Evolutionary conservation across 2,329 filamentous ascomycete genomes (phyloP), one percentile per base, ranked within the genome.

Genomic region (Pyrenochaeta sp.): DNA sequence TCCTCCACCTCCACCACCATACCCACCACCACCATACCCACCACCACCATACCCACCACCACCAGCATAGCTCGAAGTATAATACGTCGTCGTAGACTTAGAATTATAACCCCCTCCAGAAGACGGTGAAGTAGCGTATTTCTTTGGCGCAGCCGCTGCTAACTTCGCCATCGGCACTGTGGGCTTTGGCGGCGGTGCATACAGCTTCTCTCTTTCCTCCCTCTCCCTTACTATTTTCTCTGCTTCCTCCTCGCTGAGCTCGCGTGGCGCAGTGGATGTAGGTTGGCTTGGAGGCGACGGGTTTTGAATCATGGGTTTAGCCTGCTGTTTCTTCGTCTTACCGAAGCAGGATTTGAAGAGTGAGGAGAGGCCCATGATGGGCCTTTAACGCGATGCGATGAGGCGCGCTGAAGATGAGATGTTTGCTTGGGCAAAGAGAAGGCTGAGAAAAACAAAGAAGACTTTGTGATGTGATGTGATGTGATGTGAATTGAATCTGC

Each of bases 311-410:
- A 5, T 34, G 12, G 44, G 15, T 42, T 30, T 19, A 10, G 32
- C 22, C 12, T 30, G 28, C 32, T 3, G 19, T 27, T 43, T 55
- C 19, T 24, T 5, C 13, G 39, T 50, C 19, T 47, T 47, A 25
- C 52, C 52, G 36, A 54, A 54, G 44, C 52, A 54, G 8, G 44
- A 49, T 24, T 50, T 54, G 44, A 54, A 49, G 32, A 49, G 2
- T 2, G 52, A 24, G 22, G 45, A 22, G 43, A 54, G 43, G 12
- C 51, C 44, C 52, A 54, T 54, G 19, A 19, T 19, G 19, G 19
- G 19, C 19, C 19, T 19, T 19, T 19, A 19, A 19, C 1, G 19
- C 19, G 19, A 19, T 19, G 19, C 19, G 19, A 19, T 19, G 19
- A 19, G 19, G 19, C 19, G 19, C 19, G 19, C 19, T 19, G 19